Evolutionary conservation across 2,329 filamentous ascomycete genomes (phyloP), one percentile per base, ranked within the genome.

Genomic region (Pyricularia grisea): DNA sequence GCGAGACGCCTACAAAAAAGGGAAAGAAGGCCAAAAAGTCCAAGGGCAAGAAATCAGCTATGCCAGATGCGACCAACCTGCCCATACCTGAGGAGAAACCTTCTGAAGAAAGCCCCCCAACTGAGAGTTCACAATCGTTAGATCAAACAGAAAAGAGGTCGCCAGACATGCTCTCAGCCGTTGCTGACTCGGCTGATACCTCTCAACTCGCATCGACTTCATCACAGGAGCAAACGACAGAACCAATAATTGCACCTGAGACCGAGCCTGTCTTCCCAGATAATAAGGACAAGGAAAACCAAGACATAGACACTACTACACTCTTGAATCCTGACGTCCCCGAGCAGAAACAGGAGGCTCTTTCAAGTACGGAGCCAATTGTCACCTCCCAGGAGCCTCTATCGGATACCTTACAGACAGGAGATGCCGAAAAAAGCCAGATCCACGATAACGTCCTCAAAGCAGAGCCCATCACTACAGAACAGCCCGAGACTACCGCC

Each of bases 1-100:
- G 25, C 23, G 28, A 63, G 27, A 25, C 30, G 30, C 30, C 36
- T 70, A 76, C 77, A 36, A 81, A 81, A 74, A 82, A 81, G 67
- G 77, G 79, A 31, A 78, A 77, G 73, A 76, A 76, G 68, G 33
- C n/a, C 31, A 65, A 65, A 33, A 61, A 65, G 33, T 66, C 50
- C n/a, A 68, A 36, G 31, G 64, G 64, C 64, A 66, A 66, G 64
- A 66, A 66, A 66, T 31, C 64, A 20, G 17, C 23, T 5, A 20
- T 12, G 6, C 9, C 17, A 28, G 25, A 20, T 9, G 11, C 17
- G 12, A 20, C 27, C 14, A 20, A 63, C 27, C 30, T 27, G 25
- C 14, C 60, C 25, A 63, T 28, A 28, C 14, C 60, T 28, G 60
- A 63, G 17, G 60, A 63, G 10, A 63, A 63, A 63, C 12, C 17